phyloP scores from a whole-genome alignment of 495 filamentous ascomycete genomes.

The Aspergillus nanangensis region DNA sequence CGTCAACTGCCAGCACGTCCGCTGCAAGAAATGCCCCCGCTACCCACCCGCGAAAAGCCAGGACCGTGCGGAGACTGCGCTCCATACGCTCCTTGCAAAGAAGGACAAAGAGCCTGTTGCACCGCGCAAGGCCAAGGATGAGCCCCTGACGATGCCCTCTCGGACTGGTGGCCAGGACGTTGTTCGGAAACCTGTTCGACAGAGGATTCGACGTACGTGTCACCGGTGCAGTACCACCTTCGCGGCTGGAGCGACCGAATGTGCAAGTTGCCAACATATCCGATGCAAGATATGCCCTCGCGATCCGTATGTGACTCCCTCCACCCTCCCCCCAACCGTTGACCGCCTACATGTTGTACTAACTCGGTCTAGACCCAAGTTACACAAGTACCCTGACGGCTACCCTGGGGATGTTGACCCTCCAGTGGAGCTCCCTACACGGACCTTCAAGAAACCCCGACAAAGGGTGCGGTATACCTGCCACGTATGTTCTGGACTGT shows the following conservation, averaged over 20 bases:
- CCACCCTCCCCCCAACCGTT: background rate
- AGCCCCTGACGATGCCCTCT: constrained; percentile 54
- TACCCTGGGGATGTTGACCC: constrained; percentile 68
- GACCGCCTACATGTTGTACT: background rate
- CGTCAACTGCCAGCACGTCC: constrained; percentile 64
- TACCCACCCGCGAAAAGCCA: constrained; percentile 52
- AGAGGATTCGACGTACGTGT: constrained; percentile 72
- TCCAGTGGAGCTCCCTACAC: constrained; percentile 23
- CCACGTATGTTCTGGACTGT: constrained; percentile 57
- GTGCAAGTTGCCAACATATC: constrained; percentile 65
- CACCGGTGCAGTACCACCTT: constrained; percentile 71
- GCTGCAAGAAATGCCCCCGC: constrained; percentile 76
- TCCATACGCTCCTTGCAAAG: constrained; percentile 21
- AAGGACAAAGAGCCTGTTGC: constrained; percentile 10
- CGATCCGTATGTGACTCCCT: constrained; percentile 61
- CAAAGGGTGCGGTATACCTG: constrained; percentile 57
- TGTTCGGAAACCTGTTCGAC: constrained; percentile 58
- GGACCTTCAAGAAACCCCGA: constrained; percentile 40
- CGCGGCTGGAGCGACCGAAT: constrained; percentile 52
- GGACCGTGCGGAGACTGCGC: constrained; percentile 42
- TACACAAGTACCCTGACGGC: constrained; percentile 69
- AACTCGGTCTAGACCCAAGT: constrained; percentile 50
- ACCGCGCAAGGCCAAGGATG: constrained; percentile 17
- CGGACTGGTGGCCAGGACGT: constrained; percentile 67
- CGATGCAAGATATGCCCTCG: constrained; percentile 80